Evolutionary conservation across 306 rosid species (phyloP).

Genomic region (Betula pendula): DNA sequence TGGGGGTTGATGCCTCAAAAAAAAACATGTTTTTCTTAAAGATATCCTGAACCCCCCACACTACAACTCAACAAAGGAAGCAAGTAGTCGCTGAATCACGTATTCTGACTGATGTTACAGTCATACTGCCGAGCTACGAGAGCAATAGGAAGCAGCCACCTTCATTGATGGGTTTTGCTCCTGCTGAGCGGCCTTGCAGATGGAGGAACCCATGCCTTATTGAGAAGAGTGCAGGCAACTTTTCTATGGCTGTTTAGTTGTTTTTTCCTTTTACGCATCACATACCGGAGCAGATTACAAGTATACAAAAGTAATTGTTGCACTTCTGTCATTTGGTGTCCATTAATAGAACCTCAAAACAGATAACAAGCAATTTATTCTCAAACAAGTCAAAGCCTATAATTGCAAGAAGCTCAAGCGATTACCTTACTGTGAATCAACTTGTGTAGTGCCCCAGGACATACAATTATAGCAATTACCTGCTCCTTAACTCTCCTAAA

Average conservation of each 20-base stretch:
- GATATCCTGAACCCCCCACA: constrained; percentile 69
- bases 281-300: constrained; percentile 7
- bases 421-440: constrained; percentile 11
- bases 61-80: constrained; percentile 61
- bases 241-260: constrained; percentile 15
- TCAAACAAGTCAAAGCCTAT: constrained; percentile 3
- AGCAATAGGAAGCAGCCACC: constrained; percentile 22
- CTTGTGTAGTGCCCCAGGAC: constrained; percentile 7
- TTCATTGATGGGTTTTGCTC: constrained; percentile 14
- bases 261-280: constrained; percentile 4
- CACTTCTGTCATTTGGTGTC: neutral
- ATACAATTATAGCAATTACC: constrained; percentile 3
- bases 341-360: constrained; percentile 3
- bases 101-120: constrained; percentile 25
- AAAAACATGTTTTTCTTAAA: constrained; percentile 52
- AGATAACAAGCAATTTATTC: constrained; percentile 16
- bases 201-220: constrained; percentile 34
- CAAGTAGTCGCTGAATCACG: constrained; percentile 34
- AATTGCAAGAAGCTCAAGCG: constrained; percentile 19
- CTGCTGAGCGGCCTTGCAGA: constrained; percentile 32
- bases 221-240: constrained; percentile 24
- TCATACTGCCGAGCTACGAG: constrained; percentile 25
- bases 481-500: neutral
- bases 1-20: constrained; percentile 78
- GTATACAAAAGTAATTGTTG: constrained; percentile 9